phyloP scores from a whole-genome alignment of 768 basidiomycete genomes.

The Dictyophora rubrovolvata region DNA sequence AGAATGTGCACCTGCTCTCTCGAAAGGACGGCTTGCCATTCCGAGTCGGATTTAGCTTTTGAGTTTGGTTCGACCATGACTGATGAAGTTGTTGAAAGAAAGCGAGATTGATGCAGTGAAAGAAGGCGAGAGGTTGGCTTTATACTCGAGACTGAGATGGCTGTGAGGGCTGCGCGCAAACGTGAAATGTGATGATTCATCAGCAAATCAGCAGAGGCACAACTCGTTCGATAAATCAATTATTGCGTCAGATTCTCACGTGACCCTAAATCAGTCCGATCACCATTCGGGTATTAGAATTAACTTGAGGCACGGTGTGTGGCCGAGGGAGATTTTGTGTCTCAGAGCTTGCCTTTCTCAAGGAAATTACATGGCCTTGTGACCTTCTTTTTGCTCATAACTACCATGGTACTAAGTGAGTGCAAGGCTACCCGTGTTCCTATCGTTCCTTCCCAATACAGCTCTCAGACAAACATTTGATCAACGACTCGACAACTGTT shows the following conservation, averaged over 20 bases:
- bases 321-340: no score
- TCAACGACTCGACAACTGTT: constrained; percentile 59
- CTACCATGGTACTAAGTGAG: constrained; percentile 7
- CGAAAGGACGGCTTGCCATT: constrained; percentile 76
- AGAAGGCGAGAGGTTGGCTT: background rate
- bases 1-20: constrained; percentile 60
- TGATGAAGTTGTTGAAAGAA: background rate
- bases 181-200: background rate
- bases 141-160: background rate
- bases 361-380: background rate
- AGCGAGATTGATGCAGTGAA: background rate
- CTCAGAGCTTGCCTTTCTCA: no score
- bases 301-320: no score
- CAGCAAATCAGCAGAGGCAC: background rate
- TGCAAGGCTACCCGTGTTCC: background rate
- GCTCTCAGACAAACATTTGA: constrained; percentile 54
- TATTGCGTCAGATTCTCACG: background rate
- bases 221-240: no score
- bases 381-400: background rate
- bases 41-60: constrained; percentile 49
- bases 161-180: background rate
- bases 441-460: background rate
- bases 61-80: background rate
- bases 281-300: background rate
- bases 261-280: background rate